These are phyloP conservation scores for Persicaria tinctoria DNA, from an alignment of 148 eudicot genomes.

Conservation along the genomic window DNA sequence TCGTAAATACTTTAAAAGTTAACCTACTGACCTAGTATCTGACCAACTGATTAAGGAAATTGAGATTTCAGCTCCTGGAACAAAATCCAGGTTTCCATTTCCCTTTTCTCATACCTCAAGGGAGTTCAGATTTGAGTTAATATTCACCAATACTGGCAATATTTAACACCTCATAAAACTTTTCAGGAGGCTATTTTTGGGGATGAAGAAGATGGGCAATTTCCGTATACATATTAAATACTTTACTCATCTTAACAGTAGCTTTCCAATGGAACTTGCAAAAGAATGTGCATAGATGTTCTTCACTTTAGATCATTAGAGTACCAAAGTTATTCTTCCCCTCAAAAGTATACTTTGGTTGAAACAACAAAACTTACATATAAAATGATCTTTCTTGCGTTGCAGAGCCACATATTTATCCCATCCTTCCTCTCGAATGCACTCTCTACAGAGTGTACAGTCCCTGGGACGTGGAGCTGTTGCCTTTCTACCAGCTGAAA, in stretches of 20 bases:
- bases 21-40: background rate
- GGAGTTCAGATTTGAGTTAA: background rate
- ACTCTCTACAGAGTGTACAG: constrained; percentile 90
- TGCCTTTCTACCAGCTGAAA: constrained; percentile 48
- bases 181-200: background rate
- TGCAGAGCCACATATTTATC: constrained; percentile 57
- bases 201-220: background rate
- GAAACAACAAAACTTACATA: constrained; percentile 49
- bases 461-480: constrained; percentile 61
- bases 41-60: background rate
- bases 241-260: background rate
- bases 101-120: background rate
- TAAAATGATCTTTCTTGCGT: constrained; percentile 84
- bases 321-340: background rate
- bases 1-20: background rate
- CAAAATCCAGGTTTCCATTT: background rate
- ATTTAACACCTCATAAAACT: background rate
- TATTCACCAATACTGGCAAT: background rate
- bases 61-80: background rate
- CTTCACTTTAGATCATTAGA: background rate
- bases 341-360: background rate
- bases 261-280: background rate
- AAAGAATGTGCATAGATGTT: background rate
- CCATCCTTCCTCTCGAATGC: constrained; percentile 76
- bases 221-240: background rate